Base-by-base conservation (phyloP, 106 monocot species). In the Allium cepa region DNA sequence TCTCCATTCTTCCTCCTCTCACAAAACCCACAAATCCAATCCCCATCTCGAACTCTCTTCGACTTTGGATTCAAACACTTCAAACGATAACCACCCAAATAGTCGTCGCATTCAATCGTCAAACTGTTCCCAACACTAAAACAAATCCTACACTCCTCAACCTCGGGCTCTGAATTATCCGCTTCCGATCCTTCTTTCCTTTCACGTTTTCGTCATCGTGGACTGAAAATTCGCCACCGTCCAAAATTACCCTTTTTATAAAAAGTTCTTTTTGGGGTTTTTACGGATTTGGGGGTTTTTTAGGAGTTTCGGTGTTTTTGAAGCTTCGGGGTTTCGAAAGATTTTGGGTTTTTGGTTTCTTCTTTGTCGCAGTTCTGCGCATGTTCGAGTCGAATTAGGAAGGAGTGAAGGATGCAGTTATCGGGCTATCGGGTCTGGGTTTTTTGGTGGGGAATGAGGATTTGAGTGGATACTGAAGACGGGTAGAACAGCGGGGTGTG, bases 31-130 rank as follows among this genome's bases (percentile, higher is more conserved):
- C 99, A 99, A 7, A 79, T 47, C 99, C 92, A 99, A 22, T 90
- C 90, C 62, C 84, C 99, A 36, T 93, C 87, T 0, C 90, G 99
- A 46, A 99, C 78, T 57, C 78, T 57, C 80, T 61, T 78, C 57
- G 93, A 46, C 8, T 89, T 89, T 14, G 99, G 99, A 50, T 62
- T 73, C 81, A 99, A 50, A 66, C 99, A 99, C 47, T 59, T 69
- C 22, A 99, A 72, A 81, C 93, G 99, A 64, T 93, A 99, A 1
- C 99, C 99, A 1, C 90, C 90, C 62, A 99, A 71, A 68, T 90
- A 99, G 62, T 87, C 82, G 15, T 99, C 99, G 26, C 99, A 99
- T 71, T 99, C 93, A 11, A 97, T 75, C 97, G 92, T 87, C 46
- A 90, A 59, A 11, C 62, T 18, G 0, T 48, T 47, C 14, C 88